Evolutionary conservation across 176 grass and related monocot species (phyloP), one percentile per base, ranked within the genome.

Genomic region (Carex cristatella): DNA sequence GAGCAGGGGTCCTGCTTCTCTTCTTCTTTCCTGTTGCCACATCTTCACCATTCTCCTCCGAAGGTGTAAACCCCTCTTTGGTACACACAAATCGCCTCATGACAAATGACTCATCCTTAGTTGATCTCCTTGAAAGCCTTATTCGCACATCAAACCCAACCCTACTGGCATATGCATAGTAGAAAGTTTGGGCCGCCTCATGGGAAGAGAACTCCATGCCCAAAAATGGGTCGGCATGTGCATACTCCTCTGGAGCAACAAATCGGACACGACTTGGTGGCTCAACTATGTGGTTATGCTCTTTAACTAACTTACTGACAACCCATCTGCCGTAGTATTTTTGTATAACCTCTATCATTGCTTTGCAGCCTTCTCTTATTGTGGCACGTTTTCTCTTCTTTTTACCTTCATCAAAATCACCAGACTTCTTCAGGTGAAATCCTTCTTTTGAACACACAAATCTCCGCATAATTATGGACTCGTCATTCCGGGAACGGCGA

Each of bases 401-500:
- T 86, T 94, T 94, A 19, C 89, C 87, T 83, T 85, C 82, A 62
- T 94, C 91, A 42, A 78, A 85, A 55, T 91, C 81, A 65, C 40
- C 88, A 23, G 83, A 65, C 68, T 91, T 94, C 48, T 89, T 94
- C 12, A 89, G 42, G 81, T 91, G 89, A 80, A 94, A 94, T 3
- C 91, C 89, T 86, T 94, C 91, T 65, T 94, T 94, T 48, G 89
- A 94, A 54, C 89, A 94, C 57, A 94, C 87, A 53, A 94, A 94
- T 73, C 85, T 81, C 3, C 89, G n/a, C 92, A 94, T 94, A 72
- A 94, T 94, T 44, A 91, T 89, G 15, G 87, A 91, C 63, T 91
- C 92, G 59, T 94, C 87, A 83, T 94, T 91, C 75, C 89, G 90
- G 76, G 92, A 94, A 28, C 87, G 87, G 19, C 89, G 87, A 63